Evolutionary conservation across 116 monocot genomes (phyloP).

Genomic region (Zostera marina): DNA sequence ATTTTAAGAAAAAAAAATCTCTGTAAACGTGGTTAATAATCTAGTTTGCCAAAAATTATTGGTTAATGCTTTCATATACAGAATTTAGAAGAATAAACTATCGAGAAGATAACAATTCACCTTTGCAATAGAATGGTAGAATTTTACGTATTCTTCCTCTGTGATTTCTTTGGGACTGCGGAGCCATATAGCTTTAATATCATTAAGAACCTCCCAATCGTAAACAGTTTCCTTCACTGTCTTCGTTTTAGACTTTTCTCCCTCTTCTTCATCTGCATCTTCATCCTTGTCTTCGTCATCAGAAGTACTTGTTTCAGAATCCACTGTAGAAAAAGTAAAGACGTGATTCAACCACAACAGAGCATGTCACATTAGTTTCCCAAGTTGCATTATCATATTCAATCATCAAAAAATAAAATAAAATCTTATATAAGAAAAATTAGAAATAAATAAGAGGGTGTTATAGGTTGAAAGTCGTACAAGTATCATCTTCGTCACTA

Average conservation of each 20-base stretch:
- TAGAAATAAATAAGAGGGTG: not conserved
- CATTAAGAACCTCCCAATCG: conserved; percentile 90
- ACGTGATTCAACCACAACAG: not conserved
- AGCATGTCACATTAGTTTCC: conserved; percentile 3
- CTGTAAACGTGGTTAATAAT: too few species aligned
- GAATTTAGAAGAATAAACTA: too few species aligned
- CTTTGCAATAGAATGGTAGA: conserved; percentile 84
- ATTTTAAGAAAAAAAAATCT: not conserved
- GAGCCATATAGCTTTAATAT: conserved; percentile 97
- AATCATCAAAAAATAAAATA: not conserved
- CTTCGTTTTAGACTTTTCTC: conserved; percentile 84
- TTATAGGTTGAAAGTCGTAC: conserved; percentile 14
- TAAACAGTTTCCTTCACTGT: conserved; percentile 76
- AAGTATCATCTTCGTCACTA: conserved; percentile 53
- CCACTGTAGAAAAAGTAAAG: conserved; percentile 15
- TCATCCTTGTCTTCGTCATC: conserved; percentile 73
- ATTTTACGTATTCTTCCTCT: conserved; percentile 88
- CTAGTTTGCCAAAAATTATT: too few species aligned
- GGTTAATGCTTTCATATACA: too few species aligned
- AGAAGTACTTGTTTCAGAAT: conserved; percentile 36
- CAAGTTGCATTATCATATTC: not conserved
- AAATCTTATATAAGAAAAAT: not conserved
- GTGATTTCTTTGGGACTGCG: conserved; percentile 89
- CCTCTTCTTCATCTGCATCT: conserved; percentile 50
- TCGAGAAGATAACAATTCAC: conserved; percentile 23